A percentile compares a stretch with the other conserved stretches of the same genome.
These are phyloP conservation scores for Aspergillus spinulosporus DNA, from an alignment of 2,329 filamentous ascomycete species.

Conservation along the genomic window DNA sequence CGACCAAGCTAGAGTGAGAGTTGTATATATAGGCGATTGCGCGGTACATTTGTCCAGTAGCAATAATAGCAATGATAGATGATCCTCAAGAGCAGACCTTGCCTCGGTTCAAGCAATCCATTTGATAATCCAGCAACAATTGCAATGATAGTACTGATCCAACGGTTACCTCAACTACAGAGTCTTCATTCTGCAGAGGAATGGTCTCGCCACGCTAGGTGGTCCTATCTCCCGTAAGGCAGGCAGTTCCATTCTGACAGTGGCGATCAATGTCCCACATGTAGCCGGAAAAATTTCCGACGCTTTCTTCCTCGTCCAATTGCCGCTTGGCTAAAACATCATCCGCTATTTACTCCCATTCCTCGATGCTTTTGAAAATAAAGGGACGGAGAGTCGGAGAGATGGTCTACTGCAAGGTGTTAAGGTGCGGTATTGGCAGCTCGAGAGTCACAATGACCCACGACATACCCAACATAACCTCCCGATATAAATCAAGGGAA, in stretches of 20 bases:
- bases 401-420: background rate
- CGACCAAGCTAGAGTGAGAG: constrained; percentile 16
- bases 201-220: background rate
- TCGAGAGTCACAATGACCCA: background rate
- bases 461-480: background rate
- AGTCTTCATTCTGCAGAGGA: too few species aligned
- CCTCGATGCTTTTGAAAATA: background rate
- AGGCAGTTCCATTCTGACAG: background rate
- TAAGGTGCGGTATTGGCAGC: background rate
- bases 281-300: constrained; percentile 21
- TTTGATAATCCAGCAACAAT: background rate
- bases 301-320: background rate
- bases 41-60: constrained; percentile 7
- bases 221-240: background rate
- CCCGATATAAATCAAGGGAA: background rate
- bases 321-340: constrained; percentile 5
- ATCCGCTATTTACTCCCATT: background rate
- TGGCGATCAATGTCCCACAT: background rate
- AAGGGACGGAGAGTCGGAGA: too few species aligned
- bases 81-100: background rate
- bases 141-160: too few species aligned
- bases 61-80: constrained; percentile 1
- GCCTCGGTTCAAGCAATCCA: too few species aligned
- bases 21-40: constrained; percentile 10
- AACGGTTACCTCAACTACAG: too few species aligned